These are phyloP conservation scores for Claviceps digitariae DNA, from an alignment of 2,329 filamentous ascomycete genomes.

Conservation along the genomic window DNA sequence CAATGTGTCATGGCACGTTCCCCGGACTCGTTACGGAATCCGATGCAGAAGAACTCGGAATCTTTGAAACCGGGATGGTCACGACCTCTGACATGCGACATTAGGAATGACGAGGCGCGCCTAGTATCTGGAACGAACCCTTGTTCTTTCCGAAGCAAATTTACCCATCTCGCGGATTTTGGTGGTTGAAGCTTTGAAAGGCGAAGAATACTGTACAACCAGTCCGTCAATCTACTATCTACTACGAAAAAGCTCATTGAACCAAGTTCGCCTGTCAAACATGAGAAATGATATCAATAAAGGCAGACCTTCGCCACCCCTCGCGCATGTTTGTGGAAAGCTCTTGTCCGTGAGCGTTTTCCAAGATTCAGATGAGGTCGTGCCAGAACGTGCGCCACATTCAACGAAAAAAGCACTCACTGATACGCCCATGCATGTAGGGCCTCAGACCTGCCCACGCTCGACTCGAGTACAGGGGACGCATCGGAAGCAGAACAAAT, in stretches of 20 bases:
- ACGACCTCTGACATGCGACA: neutral
- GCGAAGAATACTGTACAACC: too few species aligned
- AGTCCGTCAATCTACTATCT: too few species aligned
- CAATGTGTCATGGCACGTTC: too few species aligned
- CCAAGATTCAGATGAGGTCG: neutral
- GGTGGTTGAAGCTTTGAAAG: too few species aligned
- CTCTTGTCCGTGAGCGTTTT: neutral
- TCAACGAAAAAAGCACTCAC: neutral
- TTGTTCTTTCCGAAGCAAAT: too few species aligned
- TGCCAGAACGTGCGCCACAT: neutral
- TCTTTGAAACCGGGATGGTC: neutral
- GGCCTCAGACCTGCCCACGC: too few species aligned
- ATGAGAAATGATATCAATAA: too few species aligned
- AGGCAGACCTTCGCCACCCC: neutral
- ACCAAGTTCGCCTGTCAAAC: too few species aligned
- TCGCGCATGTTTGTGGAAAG: neutral
- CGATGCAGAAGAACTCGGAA: neutral
- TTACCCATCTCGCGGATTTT: too few species aligned
- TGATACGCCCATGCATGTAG: neutral
- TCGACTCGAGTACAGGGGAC: neutral
- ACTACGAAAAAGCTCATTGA: too few species aligned
- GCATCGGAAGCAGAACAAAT: neutral
- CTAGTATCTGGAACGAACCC: neutral
- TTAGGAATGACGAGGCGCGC: neutral
- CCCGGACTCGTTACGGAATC: too few species aligned